Evolutionary conservation across 2,329 filamentous ascomycete genomes (phyloP), one percentile per base, ranked within the genome.

Genomic region (Calonectria hongkongensis): DNA sequence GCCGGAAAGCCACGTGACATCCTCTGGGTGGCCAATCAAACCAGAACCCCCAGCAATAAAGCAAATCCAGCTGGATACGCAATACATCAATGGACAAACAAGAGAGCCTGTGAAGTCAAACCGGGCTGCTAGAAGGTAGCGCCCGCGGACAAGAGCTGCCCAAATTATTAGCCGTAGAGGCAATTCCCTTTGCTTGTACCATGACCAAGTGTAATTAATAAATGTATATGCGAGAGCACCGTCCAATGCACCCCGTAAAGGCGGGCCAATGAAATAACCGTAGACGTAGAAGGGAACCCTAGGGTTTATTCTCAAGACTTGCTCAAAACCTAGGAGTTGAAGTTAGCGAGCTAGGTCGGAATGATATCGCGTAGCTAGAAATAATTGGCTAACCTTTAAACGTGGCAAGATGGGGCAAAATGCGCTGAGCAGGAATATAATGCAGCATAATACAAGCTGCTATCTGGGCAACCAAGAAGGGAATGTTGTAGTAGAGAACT

Each of bases 1-100:
- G 2, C 43, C 39, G 2, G 58, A 27, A 28, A 71, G 64, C 69
- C 69, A 71, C 3, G 64, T 15, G n/a, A 71, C 64, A 27, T 71
- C 69, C 21, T 50, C 13, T 12, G 69, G 69, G 28, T 54, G 41
- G 21, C 63, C 64, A 21, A 71, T n/a, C 2, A 63, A 21, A 12
- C 7, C 51, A 1, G 51, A 47, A 16, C 41, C 41, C 15, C 66
- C n/a, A 12, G 48, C n/a, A 30, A 21, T n/a, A 9, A 62, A 56
- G 28, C 39, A 39, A 45, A 63, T n/a, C 21, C 28, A 67, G 7
- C 60, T 45, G 2, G 48, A 18, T 16, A 54, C 4, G 33, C 28
- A 43, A 25, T 62, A 16, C 10, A 54, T 62, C 27, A 15, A 33
- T 8, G 16, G 18, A 15, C 10, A 36, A 4, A 10, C 3, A 27